Conservation (phyloP, 2,329 filamentous ascomycete species). For the Erysiphe pulchra region DNA sequence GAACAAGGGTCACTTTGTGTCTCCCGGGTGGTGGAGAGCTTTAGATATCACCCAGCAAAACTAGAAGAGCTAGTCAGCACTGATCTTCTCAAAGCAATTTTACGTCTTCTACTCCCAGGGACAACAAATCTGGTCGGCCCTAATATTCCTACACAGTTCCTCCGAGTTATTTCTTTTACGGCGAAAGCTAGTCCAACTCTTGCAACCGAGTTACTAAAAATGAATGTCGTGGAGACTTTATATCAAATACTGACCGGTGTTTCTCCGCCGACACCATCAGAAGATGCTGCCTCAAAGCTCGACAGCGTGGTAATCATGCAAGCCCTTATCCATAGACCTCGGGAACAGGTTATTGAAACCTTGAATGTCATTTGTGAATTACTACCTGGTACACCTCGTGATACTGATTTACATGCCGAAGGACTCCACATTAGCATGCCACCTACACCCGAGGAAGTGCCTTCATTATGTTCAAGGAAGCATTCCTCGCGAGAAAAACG, state of each 20-base stretch:
- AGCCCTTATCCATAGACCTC: conserved; percentile 78
- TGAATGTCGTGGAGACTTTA: conserved; percentile 90
- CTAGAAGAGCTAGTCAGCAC: conserved; percentile 81
- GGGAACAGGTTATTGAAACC: conserved; percentile 91
- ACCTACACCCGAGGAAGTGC: conserved; percentile 18
- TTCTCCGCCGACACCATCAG: conserved; percentile 57
- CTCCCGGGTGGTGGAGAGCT: conserved; percentile 88
- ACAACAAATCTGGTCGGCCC: conserved; percentile 87
- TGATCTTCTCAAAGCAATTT: conserved; percentile 59
- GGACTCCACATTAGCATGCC: conserved; percentile 18
- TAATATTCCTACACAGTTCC: conserved; percentile 87
- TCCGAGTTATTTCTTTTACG: conserved; percentile 73
- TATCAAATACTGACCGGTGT: conserved; percentile 95
- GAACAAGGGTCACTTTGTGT: conserved; percentile 93
- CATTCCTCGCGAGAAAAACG: conserved; percentile 53
- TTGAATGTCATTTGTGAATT: conserved; percentile 94
- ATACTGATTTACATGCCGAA: conserved; percentile 19
- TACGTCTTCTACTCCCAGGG: conserved; percentile 71
- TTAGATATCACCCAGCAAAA: conserved; percentile 66
- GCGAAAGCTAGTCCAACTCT: conserved; percentile 69
- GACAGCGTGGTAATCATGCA: conserved; percentile 98
- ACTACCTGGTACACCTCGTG: conserved; percentile 45
- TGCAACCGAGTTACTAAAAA: conserved; percentile 75
- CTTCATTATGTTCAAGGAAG: conserved; percentile 18
- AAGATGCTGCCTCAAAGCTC: conserved; percentile 61